Evolutionary conservation across 1,139 yeast species (phyloP), one percentile per base, ranked within the genome.

Genomic region (Nematodospora anomalae): DNA sequence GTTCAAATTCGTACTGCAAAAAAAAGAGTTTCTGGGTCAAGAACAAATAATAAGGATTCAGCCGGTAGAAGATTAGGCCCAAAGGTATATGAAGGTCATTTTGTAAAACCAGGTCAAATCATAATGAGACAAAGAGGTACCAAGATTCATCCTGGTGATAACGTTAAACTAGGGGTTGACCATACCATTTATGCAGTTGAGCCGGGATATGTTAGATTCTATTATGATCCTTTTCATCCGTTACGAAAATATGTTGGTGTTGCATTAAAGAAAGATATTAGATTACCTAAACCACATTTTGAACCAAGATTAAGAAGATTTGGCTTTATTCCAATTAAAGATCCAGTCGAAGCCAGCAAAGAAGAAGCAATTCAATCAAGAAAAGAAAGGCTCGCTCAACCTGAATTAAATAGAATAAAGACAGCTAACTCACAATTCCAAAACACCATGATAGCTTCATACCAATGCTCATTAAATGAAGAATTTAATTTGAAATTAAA

Each of bases 201-300:
- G 55, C 96, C 97, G 2, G 98, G 98, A 16, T 89, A 71, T 58
- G 97, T 92, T 33, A 77, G 95, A 47, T 92, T 79, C 64, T 92
- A 92, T 60, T 69, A 80, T 46, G 97, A 92, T 65, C 98, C 98
- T n/a, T 90, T 90, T 72, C 98, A 92, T 56, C 97, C 97, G 29
- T 78, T 80, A 56, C 79, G 97, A 60, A 84, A 83, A 58, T 86
- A 86, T 55, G 88, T 89, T 40, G 98, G 98, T 28, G 81, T 92
- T 36, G 90, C 95, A 2, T 71, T 92, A 42, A 69, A 69, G 32
- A 73, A 74, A 45, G 83, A 80, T 4, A 64, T 77, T 30, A 64
- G 70, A 41, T 73, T 92, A 32, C 98, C 98, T 25, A 80, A 88
- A 8, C 87, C 94, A 7, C 97, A 92, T 58, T 90, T 90, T 60